Percentiles rank a stretch among this genome's conserved stretches.
Conservation (phyloP, 768 basidiomycete genomes). For the Boletus speciosus region DNA sequence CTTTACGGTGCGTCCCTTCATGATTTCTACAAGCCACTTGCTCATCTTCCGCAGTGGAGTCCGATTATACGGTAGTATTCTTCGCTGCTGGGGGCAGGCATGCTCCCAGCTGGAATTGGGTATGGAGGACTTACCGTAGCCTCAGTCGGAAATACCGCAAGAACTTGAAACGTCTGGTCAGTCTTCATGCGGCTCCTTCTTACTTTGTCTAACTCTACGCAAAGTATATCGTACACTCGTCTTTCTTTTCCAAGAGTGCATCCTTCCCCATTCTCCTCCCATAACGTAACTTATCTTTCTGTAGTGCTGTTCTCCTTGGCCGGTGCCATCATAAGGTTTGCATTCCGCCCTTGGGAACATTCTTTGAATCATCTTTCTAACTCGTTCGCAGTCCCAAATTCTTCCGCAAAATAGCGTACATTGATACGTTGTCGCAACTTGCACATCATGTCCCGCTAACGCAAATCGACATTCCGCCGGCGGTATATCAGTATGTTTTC, state of each 20-base stretch:
- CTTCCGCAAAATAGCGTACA: constrained; percentile 78
- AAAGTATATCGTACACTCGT: constrained; percentile 84
- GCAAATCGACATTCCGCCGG: constrained; percentile 81
- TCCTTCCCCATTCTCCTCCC: constrained; percentile 1
- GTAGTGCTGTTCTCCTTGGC: constrained; percentile 86
- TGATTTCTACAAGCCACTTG: background rate
- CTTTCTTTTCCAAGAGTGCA: constrained; percentile 84
- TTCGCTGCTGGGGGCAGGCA: constrained; percentile 77
- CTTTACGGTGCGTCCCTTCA: constrained; percentile 59
- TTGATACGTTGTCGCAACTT: constrained; percentile 73
- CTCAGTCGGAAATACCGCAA: constrained; percentile 82
- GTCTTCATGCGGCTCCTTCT: constrained; percentile 20
- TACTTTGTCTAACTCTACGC: constrained; percentile 6
- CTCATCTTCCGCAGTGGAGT: constrained; percentile 58
- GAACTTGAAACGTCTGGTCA: constrained; percentile 77
- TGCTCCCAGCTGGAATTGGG: constrained; percentile 83
- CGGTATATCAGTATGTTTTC: constrained; percentile 70
- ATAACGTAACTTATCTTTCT: constrained; percentile 8
- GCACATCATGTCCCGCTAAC: constrained; percentile 77
- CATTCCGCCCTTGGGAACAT: background rate
- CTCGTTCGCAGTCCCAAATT: constrained; percentile 72
- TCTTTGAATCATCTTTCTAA: background rate
- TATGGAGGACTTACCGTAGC: constrained; percentile 86
- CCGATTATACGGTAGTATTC: constrained; percentile 85
- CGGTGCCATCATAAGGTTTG: constrained; percentile 82